Base-by-base conservation (phyloP, 345 rosid genomes). In the Geranium brycei region DNA sequence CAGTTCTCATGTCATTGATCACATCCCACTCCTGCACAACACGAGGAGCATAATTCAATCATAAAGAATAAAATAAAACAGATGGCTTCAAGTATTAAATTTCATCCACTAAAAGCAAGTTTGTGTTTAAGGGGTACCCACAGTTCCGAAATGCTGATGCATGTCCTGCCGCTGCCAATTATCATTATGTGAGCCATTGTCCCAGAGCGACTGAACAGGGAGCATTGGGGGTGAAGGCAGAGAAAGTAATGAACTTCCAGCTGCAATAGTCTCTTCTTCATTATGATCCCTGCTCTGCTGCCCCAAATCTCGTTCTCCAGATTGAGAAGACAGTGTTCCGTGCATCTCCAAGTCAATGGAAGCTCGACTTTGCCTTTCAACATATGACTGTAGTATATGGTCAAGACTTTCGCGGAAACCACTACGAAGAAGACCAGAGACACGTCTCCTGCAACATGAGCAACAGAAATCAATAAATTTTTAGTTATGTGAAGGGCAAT, bases 401-500 rank as follows among this genome's bases (percentile, higher is more conserved):
- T 89, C 86, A 65, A 92, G 99, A 71, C 83, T 86, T 71, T 83
- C 84, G 14, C 97, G 88, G 75, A 92, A 92, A 72, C 88, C 85
- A 78, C 97, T 92, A 23, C 55, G 86, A 61, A 92, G 91, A 76
- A 92, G 95, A 69, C 80, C 86, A 60, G 98, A 89, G 57, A 92
- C 99, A 59, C 97, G 85, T 81, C 99, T 84, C 93, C 98, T 92
- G 69, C 62, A 71, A 61, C 38, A 74, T 67, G 66, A 63, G 71
- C 66, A 31, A 65, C 58, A 16, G 56, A 62, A n/a, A 51, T 72
- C 63, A 76, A 63, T 64, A 59, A 65, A 51, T 12, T 1, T 56
- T 17, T 64, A 59, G 13, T 47, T 47, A 47, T 47, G 3, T 6
- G 19, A 58, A 10, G 32, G 28, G 6, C 13, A 16, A 15, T n/a